Base-by-base conservation (phyloP, 441 rosid species). In the Theobroma grandiflorum region DNA sequence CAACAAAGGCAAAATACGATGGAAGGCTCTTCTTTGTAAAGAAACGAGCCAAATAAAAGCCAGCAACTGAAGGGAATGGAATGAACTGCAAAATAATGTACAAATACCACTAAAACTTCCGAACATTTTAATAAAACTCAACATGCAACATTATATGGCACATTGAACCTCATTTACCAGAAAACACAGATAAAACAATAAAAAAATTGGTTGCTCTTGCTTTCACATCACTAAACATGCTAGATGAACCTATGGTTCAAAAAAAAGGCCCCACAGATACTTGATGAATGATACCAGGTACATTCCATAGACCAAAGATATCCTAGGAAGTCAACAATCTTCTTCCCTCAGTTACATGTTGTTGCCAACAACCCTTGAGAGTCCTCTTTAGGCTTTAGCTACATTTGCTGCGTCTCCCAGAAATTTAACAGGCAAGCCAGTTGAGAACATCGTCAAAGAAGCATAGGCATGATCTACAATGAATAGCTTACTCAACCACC, bases 31-130 rank as follows among this genome's bases (percentile, higher is more conserved):
- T 95, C 91, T 90, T 97, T 18, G 99, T 93, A 63, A 95, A 90
- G 83, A 95, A 94, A 1, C 97, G 95, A 80, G 99, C 98, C 81
- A 97, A 90, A 82, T 89, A 95, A 89, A 95, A 94, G 79, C 98
- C 99, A 84, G 99, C 91, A 67, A 91, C 88, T 57, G 96, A 88
- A 84, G 99, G 99, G 80, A 97, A 88, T 37, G 94, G 97, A 82
- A 94, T 86, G 81, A 97, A 92, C 98, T 97, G 95, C 88, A 89
- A 85, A 81, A 85, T 4, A 81, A 82, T 70, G 31, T 57, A 68
- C 12, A 80, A 67, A 78, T 33, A 49, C 37, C 72, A 35, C 7
- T 65, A 66, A 42, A 73, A 58, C 55, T 71, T 58, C 8, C 18
- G 43, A 73, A 82, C 57, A 81, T 16, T 52, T 45, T 50, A 69